A percentile compares a stretch with the other conserved stretches of the same genome.
Conservation (phyloP, 805 yeast species). For the Alloascoidea africana region DNA sequence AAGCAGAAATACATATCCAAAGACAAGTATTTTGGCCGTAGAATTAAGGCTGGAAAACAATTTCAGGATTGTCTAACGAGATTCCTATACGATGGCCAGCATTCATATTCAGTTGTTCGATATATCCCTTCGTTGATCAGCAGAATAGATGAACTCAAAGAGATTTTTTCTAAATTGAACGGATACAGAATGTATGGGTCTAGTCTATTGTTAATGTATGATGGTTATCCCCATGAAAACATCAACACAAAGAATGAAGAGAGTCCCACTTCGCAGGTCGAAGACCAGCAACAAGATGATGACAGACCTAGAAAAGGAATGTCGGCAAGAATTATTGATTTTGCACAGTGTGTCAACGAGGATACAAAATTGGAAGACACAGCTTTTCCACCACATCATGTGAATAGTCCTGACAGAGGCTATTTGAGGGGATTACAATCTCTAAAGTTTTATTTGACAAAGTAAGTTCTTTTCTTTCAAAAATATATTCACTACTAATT, state of each 20-base stretch:
- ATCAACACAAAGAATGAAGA: not conserved
- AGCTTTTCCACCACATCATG: conserved; percentile 59
- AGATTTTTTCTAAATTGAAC: conserved; percentile 35
- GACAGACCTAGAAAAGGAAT: too few relatives aligned
- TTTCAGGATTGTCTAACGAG: conserved; percentile 63
- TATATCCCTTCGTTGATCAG: conserved; percentile 55
- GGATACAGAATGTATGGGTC: conserved; percentile 91
- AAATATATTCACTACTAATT: too few relatives aligned
- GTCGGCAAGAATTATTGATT: conserved; percentile 79
- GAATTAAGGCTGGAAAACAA: conserved; percentile 52
- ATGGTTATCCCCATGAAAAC: conserved; percentile 28
- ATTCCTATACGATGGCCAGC: conserved; percentile 65
- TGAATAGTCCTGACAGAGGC: conserved; percentile 58
- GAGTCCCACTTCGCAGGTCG: too few relatives aligned
- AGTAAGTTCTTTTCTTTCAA: too few relatives aligned
- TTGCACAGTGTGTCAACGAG: conserved; percentile 82
- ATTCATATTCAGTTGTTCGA: conserved; percentile 37
- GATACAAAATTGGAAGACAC: conserved; percentile 21
- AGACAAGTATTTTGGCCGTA: conserved; percentile 89
- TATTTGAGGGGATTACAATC: conserved; percentile 70
- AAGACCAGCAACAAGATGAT: too few relatives aligned
- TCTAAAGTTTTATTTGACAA: conserved; percentile 60
- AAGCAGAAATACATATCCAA: conserved; percentile 38
- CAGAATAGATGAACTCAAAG: conserved; percentile 41
- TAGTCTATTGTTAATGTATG: conserved; percentile 78